phyloP scores from a whole-genome alignment of 306 rosid species.

The Inga oerstediana region DNA sequence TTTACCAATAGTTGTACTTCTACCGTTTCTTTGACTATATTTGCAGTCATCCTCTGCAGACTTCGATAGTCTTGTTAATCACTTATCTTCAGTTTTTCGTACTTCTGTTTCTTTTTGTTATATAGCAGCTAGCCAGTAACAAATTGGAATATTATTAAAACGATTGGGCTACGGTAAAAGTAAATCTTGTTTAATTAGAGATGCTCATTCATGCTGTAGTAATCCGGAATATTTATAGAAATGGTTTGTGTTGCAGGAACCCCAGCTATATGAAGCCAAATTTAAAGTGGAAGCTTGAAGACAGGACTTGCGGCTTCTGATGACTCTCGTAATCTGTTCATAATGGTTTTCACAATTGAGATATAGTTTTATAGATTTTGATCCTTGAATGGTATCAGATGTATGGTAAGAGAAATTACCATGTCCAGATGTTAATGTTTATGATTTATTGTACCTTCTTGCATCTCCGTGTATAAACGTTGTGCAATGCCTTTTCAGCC shows the following conservation, averaged over 20 bases:
- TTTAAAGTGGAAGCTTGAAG: conserved; percentile 65
- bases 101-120: neutral
- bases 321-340: conserved; percentile 29
- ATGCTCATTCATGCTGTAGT: neutral
- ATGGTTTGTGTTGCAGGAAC: conserved; percentile 66
- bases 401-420: conserved; percentile 37
- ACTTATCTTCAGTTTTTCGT: neutral
- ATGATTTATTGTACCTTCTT: conserved; percentile 6
- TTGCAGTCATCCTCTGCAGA: neutral
- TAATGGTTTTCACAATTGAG: conserved; percentile 27
- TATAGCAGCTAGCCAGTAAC: neutral
- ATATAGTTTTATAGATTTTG: conserved; percentile 36
- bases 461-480: conserved; percentile 27
- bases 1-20: neutral
- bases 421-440: conserved; percentile 11
- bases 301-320: neutral
- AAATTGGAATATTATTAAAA: neutral
- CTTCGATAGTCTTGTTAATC: neutral
- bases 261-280: conserved; percentile 77
- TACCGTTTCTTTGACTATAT: neutral
- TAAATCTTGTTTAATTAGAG: too few species aligned
- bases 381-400: conserved; percentile 36
- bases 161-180: neutral
- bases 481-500: neutral
- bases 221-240: neutral